phyloP scores from a whole-genome alignment of 1,284 basidiomycete species.

The Polyporus tsugae region DNA sequence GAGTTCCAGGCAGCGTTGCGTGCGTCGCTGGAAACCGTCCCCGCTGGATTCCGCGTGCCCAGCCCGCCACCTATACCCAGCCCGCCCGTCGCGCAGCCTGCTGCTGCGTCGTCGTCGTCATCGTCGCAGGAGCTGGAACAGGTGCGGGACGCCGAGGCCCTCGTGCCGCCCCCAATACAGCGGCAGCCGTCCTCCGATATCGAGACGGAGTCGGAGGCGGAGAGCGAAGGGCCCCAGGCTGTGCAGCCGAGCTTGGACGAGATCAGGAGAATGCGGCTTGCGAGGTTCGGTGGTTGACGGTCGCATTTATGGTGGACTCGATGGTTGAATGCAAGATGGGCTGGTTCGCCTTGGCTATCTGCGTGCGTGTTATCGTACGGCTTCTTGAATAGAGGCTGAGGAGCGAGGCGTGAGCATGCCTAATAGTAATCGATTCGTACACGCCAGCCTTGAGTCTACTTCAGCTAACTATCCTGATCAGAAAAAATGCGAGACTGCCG shows the following conservation, averaged over 20 bases:
- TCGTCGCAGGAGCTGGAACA: slow-evolving; percentile 19
- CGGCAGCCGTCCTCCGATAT: slow-evolving; percentile 32
- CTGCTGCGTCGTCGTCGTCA: slow-evolving; percentile 16
- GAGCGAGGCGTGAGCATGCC: too few relatives aligned
- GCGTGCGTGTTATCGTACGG: too few relatives aligned
- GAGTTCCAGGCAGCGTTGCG: slow-evolving; percentile 86
- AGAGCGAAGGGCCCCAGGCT: slow-evolving; percentile 39
- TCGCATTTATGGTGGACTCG: background rate
- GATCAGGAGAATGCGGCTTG: slow-evolving; percentile 78
- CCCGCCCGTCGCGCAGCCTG: slow-evolving; percentile 27
- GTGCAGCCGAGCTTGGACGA: slow-evolving; percentile 72
- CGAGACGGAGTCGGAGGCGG: slow-evolving; percentile 42
- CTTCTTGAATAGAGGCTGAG: too few relatives aligned
- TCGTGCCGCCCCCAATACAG: slow-evolving; percentile 30
- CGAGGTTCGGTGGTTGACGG: slow-evolving; percentile 69
- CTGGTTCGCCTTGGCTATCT: background rate
- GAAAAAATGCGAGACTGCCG: too few relatives aligned
- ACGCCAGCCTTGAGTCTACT: too few relatives aligned
- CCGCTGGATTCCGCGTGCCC: slow-evolving; percentile 59
- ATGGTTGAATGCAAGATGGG: background rate
- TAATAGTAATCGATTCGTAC: too few relatives aligned
- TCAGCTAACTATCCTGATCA: too few relatives aligned
- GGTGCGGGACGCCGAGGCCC: background rate
- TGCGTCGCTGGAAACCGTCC: slow-evolving; percentile 79
- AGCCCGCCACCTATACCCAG: slow-evolving; percentile 35